phyloP scores from a whole-genome alignment of 129 eudicot species.

The Apium graveolens region DNA sequence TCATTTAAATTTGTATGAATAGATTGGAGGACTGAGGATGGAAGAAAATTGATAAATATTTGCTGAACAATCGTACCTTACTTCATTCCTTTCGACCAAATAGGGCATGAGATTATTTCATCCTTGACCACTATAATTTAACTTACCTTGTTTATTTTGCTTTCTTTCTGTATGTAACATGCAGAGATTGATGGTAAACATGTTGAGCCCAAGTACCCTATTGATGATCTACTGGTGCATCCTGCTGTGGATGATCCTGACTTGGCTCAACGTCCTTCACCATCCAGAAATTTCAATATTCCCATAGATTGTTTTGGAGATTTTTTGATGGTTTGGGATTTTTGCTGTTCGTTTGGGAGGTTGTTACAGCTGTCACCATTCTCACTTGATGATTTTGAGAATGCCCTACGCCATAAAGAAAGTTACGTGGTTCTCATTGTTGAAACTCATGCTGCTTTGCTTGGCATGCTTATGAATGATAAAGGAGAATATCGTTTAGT shows the following conservation, averaged over 20 bases:
- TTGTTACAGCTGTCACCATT: conserved; percentile 56
- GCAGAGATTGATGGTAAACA: conserved; percentile 29
- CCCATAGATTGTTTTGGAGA: conserved; percentile 90
- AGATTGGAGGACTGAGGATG: background rate
- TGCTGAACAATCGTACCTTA: background rate
- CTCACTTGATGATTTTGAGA: conserved; percentile 78
- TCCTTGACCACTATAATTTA: background rate
- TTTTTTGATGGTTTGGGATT: conserved; percentile 90
- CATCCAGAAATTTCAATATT: conserved; percentile 52
- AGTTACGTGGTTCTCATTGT: conserved; percentile 60
- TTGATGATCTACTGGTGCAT: conserved; percentile 69
- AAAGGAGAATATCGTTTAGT: conserved; percentile 44
- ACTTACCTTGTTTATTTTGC: background rate
- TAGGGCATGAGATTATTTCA: background rate
- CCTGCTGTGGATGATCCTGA: conserved; percentile 60
- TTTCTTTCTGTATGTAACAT: conserved; percentile 7
- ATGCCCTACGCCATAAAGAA: conserved; percentile 67
- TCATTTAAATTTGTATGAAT: background rate
- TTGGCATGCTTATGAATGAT: conserved; percentile 68
- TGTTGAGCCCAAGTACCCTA: conserved; percentile 61
- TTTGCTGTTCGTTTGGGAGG: conserved; percentile 69
- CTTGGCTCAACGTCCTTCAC: conserved; percentile 56
- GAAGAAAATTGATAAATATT: background rate
- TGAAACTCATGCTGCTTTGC: conserved; percentile 72
- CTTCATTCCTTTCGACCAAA: background rate